Conservation (phyloP, 495 filamentous ascomycete genomes). For the Pyrenula massariospora region DNA sequence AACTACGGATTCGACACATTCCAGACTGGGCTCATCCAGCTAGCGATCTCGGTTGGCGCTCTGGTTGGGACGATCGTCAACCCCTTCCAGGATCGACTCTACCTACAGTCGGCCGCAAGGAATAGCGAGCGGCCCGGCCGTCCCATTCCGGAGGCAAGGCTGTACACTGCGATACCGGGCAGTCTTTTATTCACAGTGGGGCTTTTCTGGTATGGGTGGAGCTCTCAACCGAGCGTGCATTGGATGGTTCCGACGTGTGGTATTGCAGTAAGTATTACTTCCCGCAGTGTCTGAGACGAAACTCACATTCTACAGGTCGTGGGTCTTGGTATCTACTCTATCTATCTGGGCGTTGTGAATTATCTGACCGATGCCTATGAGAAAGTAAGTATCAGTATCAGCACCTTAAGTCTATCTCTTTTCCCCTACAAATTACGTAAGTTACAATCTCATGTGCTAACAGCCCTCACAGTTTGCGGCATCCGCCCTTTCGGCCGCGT, state of each 20-base stretch:
- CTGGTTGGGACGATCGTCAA: slow-evolving; percentile 29
- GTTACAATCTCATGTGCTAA: too few relatives aligned
- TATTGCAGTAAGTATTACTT: slow-evolving; percentile 10
- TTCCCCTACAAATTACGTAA: too few relatives aligned
- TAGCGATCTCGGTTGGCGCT: slow-evolving; percentile 29
- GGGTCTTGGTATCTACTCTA: slow-evolving; percentile 30
- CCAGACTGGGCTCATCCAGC: slow-evolving; percentile 24
- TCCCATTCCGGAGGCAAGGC: slow-evolving; percentile 26
- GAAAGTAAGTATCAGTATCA: too few relatives aligned
- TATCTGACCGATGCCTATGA: slow-evolving; percentile 36
- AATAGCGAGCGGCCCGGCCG: slow-evolving; percentile 18
- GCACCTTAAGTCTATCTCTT: too few relatives aligned
- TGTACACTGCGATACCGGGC: slow-evolving; percentile 29
- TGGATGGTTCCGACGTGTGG: slow-evolving; percentile 30
- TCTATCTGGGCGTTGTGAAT: slow-evolving; percentile 36
- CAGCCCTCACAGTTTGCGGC: slow-evolving; percentile 25
- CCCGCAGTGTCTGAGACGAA: not conserved
- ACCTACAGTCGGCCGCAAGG: slow-evolving; percentile 16
- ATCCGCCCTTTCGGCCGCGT: slow-evolving; percentile 22
- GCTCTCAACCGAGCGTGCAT: slow-evolving; percentile 16
- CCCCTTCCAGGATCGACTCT: slow-evolving; percentile 26
- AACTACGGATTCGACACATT: slow-evolving; percentile 26
- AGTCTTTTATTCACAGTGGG: slow-evolving; percentile 27
- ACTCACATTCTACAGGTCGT: slow-evolving; percentile 7
- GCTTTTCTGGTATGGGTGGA: slow-evolving; percentile 33